Percentiles rank a stretch among this genome's conserved stretches.
phyloP scores from a whole-genome alignment of 2,329 filamentous ascomycete genomes.

The Epichloe elymi region DNA sequence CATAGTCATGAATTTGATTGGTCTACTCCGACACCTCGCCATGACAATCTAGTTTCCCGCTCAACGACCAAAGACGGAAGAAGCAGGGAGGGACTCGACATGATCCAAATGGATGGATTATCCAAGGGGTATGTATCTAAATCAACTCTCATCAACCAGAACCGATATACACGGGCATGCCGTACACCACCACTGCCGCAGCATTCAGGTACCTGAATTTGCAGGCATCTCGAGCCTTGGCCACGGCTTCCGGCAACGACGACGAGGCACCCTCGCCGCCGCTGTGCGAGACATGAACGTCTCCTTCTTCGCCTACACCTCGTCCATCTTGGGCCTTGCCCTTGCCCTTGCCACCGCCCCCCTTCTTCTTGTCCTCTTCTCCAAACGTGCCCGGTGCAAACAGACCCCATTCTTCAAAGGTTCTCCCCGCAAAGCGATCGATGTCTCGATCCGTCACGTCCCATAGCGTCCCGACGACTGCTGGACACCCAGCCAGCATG shows the following conservation, averaged over 20 bases:
- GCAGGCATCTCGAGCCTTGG: slow-evolving; percentile 62
- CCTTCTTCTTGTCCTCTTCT: slow-evolving; percentile 17
- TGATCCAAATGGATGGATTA: too few species aligned
- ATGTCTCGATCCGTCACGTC: slow-evolving; percentile 97
- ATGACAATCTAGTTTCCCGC: too few species aligned
- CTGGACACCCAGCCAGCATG: slow-evolving; percentile 74
- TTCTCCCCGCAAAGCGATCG: slow-evolving; percentile 70
- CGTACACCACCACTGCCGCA: slow-evolving; percentile 87
- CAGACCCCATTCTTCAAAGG: slow-evolving; percentile 81
- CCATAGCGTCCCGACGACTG: slow-evolving; percentile 87
- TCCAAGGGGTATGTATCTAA: background rate
- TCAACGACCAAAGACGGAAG: too few species aligned
- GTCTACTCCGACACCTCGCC: too few species aligned
- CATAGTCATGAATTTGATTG: too few species aligned
- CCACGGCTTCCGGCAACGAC: slow-evolving; percentile 71
- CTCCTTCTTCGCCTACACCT: background rate
- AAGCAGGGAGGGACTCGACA: too few species aligned
- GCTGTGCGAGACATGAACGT: background rate
- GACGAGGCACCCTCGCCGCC: slow-evolving; percentile 6
- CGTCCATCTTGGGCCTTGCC: background rate
- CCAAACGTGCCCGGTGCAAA: slow-evolving; percentile 35
- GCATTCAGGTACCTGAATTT: slow-evolving; percentile 85
- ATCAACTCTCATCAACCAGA: slow-evolving; percentile 4
- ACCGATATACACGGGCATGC: slow-evolving; percentile 74
- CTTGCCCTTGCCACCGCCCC: slow-evolving; percentile 1